A percentile compares a stretch with the other conserved stretches of the same genome.
Evolutionary conservation across 1,284 basidiomycete species (phyloP).

Genomic region (Cutaneotrichosporon sp.): DNA sequence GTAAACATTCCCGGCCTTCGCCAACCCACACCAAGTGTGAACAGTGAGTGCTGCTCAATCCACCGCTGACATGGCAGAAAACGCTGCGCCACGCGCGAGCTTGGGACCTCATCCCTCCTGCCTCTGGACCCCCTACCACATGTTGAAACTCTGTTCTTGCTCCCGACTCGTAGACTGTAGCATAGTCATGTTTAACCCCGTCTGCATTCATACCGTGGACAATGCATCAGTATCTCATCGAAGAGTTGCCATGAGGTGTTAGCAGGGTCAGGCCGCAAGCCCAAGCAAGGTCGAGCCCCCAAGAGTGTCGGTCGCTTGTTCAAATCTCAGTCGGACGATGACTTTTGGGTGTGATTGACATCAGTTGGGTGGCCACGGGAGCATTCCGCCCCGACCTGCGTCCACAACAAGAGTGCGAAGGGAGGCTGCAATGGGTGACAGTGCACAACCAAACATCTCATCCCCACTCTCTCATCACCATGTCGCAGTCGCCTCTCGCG

Average conservation of each 20-base stretch:
- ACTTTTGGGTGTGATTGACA: too few relatives aligned
- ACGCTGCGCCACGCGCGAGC: background rate
- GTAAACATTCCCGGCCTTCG: background rate
- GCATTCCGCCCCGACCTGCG: background rate
- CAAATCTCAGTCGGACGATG: background rate
- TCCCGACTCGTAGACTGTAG: background rate
- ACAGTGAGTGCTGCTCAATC: background rate
- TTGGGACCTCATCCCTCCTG: background rate
- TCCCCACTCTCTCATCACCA: background rate
- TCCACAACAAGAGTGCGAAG: background rate
- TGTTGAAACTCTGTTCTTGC: background rate
- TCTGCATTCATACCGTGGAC: background rate
- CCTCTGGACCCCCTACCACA: background rate
- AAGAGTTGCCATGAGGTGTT: too few relatives aligned
- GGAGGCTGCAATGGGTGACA: too few relatives aligned
- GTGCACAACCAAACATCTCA: background rate
- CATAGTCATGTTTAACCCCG: background rate
- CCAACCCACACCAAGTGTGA: background rate
- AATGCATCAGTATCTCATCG: background rate
- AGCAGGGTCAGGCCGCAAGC: too few relatives aligned
- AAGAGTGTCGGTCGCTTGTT: background rate
- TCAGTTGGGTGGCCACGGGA: background rate
- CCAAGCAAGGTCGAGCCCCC: too few relatives aligned
- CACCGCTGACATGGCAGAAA: background rate
- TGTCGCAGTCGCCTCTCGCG: slow-evolving; percentile 50